Base-by-base conservation (phyloP, 768 basidiomycete species). In the Phylloporus sp. region DNA sequence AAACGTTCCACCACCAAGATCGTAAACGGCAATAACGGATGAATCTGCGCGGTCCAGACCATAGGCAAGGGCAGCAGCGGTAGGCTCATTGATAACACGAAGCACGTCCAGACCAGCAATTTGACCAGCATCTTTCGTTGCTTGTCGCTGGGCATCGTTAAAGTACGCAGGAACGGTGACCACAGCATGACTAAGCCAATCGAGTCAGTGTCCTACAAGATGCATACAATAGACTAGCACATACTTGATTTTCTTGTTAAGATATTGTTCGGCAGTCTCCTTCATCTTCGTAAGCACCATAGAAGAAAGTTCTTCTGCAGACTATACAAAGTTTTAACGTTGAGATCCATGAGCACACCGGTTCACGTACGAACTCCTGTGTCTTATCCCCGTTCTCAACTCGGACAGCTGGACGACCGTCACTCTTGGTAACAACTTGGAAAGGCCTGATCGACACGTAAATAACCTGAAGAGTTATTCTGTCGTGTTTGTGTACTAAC, bases 101-200 rank as follows among this genome's bases (percentile, higher is more conserved):
- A 97, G 86, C 40, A 98, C 97, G 18, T 98, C 92, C 16, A 98
- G 82, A 65, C 97, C 97, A 18, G 97, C 95, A 60, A 98, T 97
- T 68, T 92, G 87, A 65, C 97, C 97, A 47, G 97, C 94, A 55
- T 97, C 86, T 75, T 97, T 97, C 38, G 97, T 99, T 5, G 97
- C 97, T 76, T 98, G 95, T 54, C 97, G 87, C 72, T 99, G 97
- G 18, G 97, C 95, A 67, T 99, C 97, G 70, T 99, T 99, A 83
- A 98, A 99, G 76, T 97, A 97, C 0, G 95, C 95, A 1, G 95
- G 97, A 27, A 97, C 95, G 13, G 95, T 97, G 63, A 98, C 77
- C 62, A 98, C 95, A 24, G 88, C 88, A 48, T 91, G 84, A 62
- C 87, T 90, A 50, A 35, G 45, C 2, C 10, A 31, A 31, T 11